Conservation (phyloP, 371 early-diverging fungal genomes). For the Umbelopsis sp. region DNA sequence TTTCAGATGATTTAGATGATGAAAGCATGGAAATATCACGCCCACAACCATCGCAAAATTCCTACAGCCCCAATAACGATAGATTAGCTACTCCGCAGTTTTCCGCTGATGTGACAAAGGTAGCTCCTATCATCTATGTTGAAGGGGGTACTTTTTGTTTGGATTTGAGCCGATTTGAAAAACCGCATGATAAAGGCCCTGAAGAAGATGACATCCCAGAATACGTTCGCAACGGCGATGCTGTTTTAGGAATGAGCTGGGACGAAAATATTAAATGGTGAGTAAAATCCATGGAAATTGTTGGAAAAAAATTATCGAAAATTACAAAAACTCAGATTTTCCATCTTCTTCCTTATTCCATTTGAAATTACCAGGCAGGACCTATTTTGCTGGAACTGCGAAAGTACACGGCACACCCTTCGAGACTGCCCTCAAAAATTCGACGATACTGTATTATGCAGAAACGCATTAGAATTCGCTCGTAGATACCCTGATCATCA, state of each 20-base stretch:
- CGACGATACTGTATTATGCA: not conserved
- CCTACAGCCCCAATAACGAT: not conserved
- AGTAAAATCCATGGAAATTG: not conserved
- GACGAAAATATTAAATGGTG: conserved; percentile 2
- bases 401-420: conserved; percentile 2
- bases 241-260: not conserved
- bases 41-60: not conserved
- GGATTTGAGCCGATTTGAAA: conserved; percentile 15
- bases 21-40: not conserved
- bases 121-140: conserved; percentile 18
- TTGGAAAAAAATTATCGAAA: not conserved
- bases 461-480: conserved; percentile 7
- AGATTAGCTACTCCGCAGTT: not conserved
- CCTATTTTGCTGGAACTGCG: conserved; percentile 11
- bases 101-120: conserved; percentile 8
- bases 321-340: not conserved
- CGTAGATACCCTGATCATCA: conserved; percentile 17
- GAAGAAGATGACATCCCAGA: conserved; percentile 14
- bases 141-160: conserved; percentile 19
- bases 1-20: not conserved
- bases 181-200: not conserved
- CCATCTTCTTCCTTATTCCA: not conserved
- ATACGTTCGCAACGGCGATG: conserved; percentile 9
- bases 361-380: not conserved
- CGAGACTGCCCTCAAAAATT: conserved; percentile 7